A percentile compares a stretch with the other conserved stretches of the same genome.
phyloP scores from a whole-genome alignment of 176 grass and related monocot genomes.

The Eleusine coracana region DNA sequence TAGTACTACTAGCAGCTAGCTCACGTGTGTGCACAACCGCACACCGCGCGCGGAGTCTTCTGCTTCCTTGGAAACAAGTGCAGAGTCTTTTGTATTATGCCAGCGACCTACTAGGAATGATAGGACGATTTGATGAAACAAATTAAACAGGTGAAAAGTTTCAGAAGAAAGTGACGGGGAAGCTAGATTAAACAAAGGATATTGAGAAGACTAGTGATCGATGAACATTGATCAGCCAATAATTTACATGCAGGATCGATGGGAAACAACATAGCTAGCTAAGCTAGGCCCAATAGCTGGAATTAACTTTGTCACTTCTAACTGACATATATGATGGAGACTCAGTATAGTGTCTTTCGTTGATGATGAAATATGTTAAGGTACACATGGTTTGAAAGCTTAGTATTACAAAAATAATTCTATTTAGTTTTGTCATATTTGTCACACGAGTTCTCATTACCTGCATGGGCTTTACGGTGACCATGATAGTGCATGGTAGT shows the following conservation, averaged over 20 bases:
- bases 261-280: neutral
- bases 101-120: neutral
- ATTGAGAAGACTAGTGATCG: neutral
- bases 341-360: neutral
- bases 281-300: too few relatives aligned
- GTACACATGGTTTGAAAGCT: neutral
- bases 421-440: too few relatives aligned
- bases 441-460: too few relatives aligned
- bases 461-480: too few relatives aligned
- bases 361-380: neutral
- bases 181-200: neutral
- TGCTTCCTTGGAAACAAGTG: neutral
- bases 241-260: neutral
- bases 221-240: neutral
- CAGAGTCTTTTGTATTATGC: constrained; percentile 11
- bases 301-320: neutral
- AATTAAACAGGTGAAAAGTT: constrained; percentile 6
- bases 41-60: neutral
- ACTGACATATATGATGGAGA: neutral
- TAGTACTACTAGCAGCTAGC: neutral
- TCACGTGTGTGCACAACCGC: neutral
- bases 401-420: too few relatives aligned
- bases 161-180: constrained; percentile 11
- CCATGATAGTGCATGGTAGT: neutral
- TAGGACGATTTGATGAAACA: neutral